Conservation (phyloP, 2,329 filamentous ascomycete species). For the Pezicula rhizophila region DNA sequence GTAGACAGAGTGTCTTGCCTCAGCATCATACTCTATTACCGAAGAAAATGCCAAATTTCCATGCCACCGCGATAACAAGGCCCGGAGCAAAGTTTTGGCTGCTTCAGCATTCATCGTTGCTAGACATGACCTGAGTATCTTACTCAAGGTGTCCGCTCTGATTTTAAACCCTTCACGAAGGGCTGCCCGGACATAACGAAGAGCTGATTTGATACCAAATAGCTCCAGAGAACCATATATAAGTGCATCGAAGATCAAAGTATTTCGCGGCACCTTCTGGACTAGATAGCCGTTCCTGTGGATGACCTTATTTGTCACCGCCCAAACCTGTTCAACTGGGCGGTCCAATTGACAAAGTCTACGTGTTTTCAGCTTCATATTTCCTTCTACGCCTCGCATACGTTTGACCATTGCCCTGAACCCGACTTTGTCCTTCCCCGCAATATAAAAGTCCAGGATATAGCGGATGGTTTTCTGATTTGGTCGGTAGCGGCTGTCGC, state of each 20-base stretch:
- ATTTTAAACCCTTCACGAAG: conserved; percentile 21
- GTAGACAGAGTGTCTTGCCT: conserved; percentile 13
- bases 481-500: conserved; percentile 27
- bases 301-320: conserved; percentile 14
- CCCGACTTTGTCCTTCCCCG: conserved; percentile 15
- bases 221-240: conserved; percentile 19
- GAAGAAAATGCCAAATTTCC: conserved; percentile 3
- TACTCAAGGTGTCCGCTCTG: conserved; percentile 13
- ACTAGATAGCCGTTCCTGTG: conserved; percentile 10
- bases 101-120: background rate
- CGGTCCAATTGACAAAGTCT: conserved; percentile 2
- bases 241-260: conserved; percentile 22
- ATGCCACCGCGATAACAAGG: too few relatives aligned
- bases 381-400: conserved; percentile 19
- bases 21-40: conserved; percentile 8
- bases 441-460: conserved; percentile 25
- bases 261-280: conserved; percentile 19
- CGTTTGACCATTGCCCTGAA: conserved; percentile 19
- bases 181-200: conserved; percentile 19
- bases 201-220: conserved; percentile 12
- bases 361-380: conserved; percentile 14
- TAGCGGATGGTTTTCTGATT: conserved; percentile 18
- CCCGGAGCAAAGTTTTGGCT: background rate
- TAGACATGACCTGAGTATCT: background rate
- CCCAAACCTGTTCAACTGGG: conserved; percentile 17